Percentiles rank a stretch among this genome's conserved stretches.
phyloP scores from a whole-genome alignment of 2,329 filamentous ascomycete genomes.

The Epichloe sylvatica region DNA sequence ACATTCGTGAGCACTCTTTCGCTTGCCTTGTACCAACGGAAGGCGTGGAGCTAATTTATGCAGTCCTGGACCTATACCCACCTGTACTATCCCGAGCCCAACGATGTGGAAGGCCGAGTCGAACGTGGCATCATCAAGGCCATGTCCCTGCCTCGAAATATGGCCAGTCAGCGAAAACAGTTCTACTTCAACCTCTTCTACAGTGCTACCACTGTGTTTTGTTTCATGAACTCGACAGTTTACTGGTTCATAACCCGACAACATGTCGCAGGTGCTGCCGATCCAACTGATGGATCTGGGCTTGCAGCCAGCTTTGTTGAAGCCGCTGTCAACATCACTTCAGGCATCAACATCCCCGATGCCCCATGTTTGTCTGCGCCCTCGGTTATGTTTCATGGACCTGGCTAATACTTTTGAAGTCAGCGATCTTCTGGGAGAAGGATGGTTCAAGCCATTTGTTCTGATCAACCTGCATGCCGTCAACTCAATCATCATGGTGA shows the following conservation, averaged over 20 bases:
- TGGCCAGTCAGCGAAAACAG: constrained; percentile 26
- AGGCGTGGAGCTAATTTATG: neutral
- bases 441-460: constrained; percentile 32
- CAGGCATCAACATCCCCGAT: constrained; percentile 4
- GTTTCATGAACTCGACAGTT: constrained; percentile 35
- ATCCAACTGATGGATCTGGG: neutral
- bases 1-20: constrained; percentile 26
- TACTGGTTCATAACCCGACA: constrained; percentile 33
- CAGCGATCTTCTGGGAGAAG: constrained; percentile 33
- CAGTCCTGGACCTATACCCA: constrained; percentile 40
- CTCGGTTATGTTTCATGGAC: neutral
- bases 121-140: constrained; percentile 23
- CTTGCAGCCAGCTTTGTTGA: neutral
- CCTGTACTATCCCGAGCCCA: constrained; percentile 30
- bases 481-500: constrained; percentile 27
- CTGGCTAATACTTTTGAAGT: constrained; percentile 19
- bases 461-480: constrained; percentile 32
- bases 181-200: constrained; percentile 39
- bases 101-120: constrained; percentile 22
- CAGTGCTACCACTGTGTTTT: constrained; percentile 29
- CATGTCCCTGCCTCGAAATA: constrained; percentile 32
- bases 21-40: neutral
- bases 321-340: neutral
- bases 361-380: constrained; percentile 12
- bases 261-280: constrained; percentile 11